Base-by-base conservation (phyloP, 208 protist genomes). In the Sergeia podlipaevii region DNA sequence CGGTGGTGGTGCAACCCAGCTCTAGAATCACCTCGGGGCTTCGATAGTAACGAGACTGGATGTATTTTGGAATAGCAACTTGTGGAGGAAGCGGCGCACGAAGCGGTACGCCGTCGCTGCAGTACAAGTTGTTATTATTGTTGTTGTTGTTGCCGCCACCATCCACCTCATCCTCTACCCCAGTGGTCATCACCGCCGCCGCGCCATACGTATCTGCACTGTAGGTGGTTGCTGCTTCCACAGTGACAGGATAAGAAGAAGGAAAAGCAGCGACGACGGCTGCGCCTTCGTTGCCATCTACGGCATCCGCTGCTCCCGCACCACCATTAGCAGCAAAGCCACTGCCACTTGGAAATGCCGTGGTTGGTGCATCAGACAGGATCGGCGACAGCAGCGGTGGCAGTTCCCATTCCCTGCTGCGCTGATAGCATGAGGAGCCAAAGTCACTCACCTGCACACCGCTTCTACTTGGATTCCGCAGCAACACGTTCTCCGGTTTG, bases 41-140 rank as follows among this genome's bases (percentile, higher is more conserved):
- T 60, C 99, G 97, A 66, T 99, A 99, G 78, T 97, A 99, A 51
- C 97, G 86, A 11, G 76, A 92, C 76, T 99, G 97, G 30, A 99
- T 98, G 67, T 98, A 98, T 17, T 93, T 92, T 38, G 67, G 65
- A 43, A 70, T 61, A 18, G 39, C 27, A 18, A 3, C 29, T 20
- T 39, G 43, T 7, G 41, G 17, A 6, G 85, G 94, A 17, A 17
- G 2, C 24, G 15, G 7, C 20, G 1, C 21, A 20, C 18, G 42
- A 28, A 36, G 98, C 98, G 54, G 98, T 97, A 18, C 75, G 76
- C 49, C 92, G 93, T 10, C 86, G 57, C 52, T 53, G 11, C n/a
- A 10, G 34, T 20, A 0, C 23, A 28, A 30, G 54, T 32, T 26
- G 26, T 17, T 30, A 53, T 15, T 28, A 54, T 18, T 49, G 50